Evolutionary conservation across 2,329 filamentous ascomycete genomes (phyloP).

Genomic region (Aspergillus alliaceus): DNA sequence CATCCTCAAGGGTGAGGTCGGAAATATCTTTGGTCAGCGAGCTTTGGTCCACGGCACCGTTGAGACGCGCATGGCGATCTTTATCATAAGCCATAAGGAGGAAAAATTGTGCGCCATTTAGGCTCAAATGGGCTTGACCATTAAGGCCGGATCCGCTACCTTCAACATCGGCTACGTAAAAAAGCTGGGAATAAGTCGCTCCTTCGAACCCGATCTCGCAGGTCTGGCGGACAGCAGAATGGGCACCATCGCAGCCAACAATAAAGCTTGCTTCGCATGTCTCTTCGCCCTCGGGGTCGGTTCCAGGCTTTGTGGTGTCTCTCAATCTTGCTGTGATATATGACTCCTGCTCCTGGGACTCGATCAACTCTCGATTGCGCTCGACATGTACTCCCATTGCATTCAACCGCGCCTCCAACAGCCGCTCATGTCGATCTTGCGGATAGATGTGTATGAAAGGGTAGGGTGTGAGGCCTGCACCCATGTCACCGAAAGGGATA

Average conservation of each 20-base stretch:
- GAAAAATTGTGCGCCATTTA: conserved; percentile 38
- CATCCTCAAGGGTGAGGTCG: conserved; percentile 32
- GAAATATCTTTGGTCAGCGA: conserved; percentile 16
- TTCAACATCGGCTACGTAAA: conserved; percentile 47
- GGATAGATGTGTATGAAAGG: conserved; percentile 28
- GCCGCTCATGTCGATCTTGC: conserved; percentile 30
- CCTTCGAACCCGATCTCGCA: conserved; percentile 44
- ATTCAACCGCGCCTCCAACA: conserved; percentile 29
- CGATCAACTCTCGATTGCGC: conserved; percentile 25
- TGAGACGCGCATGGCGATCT: conserved; percentile 22
- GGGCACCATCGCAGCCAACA: conserved; percentile 55
- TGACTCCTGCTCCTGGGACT: conserved; percentile 23
- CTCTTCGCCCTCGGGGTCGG: conserved; percentile 19
- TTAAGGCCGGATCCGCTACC: conserved; percentile 30
- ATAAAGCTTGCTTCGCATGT: conserved; percentile 43
- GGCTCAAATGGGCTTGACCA: conserved; percentile 33
- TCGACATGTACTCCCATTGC: conserved; percentile 28
- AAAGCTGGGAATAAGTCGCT: conserved; percentile 44
- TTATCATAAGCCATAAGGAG: conserved; percentile 32
- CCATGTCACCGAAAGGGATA: conserved; percentile 26
- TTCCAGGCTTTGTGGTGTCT: neutral
- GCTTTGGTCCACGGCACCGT: conserved; percentile 24
- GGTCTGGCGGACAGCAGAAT: conserved; percentile 48
- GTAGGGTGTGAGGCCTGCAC: conserved; percentile 28
- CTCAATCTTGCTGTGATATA: conserved; percentile 23